Base-by-base conservation (phyloP, 768 basidiomycete genomes). In the Trametes cingulata region DNA sequence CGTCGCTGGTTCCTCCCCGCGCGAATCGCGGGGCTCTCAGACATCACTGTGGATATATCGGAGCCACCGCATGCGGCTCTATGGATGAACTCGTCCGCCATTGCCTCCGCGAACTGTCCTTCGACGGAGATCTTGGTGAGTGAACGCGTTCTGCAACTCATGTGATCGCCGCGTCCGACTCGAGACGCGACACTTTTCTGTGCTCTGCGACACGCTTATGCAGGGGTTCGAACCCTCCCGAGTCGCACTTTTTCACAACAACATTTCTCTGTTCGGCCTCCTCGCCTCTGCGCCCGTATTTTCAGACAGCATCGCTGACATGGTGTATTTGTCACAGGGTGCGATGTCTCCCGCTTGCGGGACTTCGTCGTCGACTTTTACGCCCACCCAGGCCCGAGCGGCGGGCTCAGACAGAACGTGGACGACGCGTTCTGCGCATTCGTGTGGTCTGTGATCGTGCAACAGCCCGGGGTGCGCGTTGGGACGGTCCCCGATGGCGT, bases 81-180 rank as follows among this genome's bases (percentile, higher is more conserved):
- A 93, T 95, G 88, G 93, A 95, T 71, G 88, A 93, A 69, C 85
- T 96, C 43, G 76, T 95, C 39, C 86, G 88, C 68, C 87, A 93
- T 70, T 90, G 90, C 69, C 80, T 94, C 36, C 87, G 88, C 39
- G 92, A 96, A 72, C 79, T 96, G 29, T 85, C 94, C 6, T 95
- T 94, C 73, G 93, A 95, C 68, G 93, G 93, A 6, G 91, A 95
- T 71, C 78, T 92, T 42, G 93, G 93, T 95, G 73, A 78, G 88
- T 82, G 41, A 10, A 45, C 45, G 52, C 27, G 37, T 36, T 46
- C 59, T 57, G 45, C 52, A 13, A n/a, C 62, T 47, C 50, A 56
- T 56, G 59, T 62, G 61, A 62, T 62, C 61, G 58, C 53, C 29
- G 36, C 49, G 37, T 49, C 24, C 47, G 43, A 40, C 47, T 35